phyloP scores from a whole-genome alignment of 192 early-diverging fungal genomes.

The Backusella psychrophila region DNA sequence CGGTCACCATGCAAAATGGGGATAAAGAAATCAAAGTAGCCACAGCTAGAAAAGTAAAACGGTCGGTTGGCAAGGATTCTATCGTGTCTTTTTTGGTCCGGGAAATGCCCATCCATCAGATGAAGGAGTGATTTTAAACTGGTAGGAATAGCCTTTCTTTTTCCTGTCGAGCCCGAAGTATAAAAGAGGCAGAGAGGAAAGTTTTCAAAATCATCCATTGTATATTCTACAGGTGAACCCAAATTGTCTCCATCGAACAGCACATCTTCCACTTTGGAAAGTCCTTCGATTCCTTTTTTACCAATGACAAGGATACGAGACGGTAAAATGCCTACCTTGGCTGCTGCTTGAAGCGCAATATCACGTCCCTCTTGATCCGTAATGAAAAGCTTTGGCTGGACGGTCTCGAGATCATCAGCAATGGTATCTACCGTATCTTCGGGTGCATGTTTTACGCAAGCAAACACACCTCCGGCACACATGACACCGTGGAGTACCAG shows the following conservation, averaged over 20 bases:
- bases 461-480: not conserved
- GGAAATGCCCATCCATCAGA: not conserved
- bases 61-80: not conserved
- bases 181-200: not conserved
- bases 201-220: not conserved
- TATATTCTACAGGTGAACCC: not conserved
- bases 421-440: not conserved
- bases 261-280: not conserved
- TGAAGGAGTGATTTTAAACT: not conserved
- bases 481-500: not conserved
- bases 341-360: not conserved
- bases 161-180: not conserved
- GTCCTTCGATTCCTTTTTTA: not conserved
- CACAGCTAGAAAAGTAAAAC: not conserved
- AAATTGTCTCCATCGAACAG: not conserved
- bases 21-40: not conserved
- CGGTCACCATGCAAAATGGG: not conserved
- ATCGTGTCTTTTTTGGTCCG: not conserved
- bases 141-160: not conserved
- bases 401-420: not conserved
- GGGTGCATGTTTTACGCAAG: not conserved
- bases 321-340: not conserved
- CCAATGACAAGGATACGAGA: not conserved
- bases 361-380: not conserved
- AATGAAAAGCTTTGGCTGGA: not conserved